Evolutionary conservation across 169 alveolate species (phyloP).

Genomic region (Eimeria praecox): DNA sequence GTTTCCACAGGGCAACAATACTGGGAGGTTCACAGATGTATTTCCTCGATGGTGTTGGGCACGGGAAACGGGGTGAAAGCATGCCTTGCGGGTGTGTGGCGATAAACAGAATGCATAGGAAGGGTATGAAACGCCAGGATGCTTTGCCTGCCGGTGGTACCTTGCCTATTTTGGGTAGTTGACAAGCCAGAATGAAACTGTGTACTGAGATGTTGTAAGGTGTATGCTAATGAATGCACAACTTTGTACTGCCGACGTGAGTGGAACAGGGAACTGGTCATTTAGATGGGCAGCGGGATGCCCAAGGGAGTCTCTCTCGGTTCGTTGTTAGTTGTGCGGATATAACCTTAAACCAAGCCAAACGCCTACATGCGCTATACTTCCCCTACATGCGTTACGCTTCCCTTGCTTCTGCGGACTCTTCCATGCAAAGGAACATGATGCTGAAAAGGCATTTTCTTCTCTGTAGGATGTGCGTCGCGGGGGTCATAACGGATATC

Average conservation of each 20-base stretch:
- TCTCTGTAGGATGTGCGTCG: neutral
- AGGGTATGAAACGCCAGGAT: too few species aligned
- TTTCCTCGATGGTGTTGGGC: neutral
- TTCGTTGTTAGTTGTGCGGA: neutral
- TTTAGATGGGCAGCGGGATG: neutral
- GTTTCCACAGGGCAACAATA: neutral
- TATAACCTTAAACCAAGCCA: neutral
- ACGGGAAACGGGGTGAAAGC: neutral
- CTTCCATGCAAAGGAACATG: neutral
- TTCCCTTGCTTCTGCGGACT: too few species aligned
- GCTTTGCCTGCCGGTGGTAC: neutral
- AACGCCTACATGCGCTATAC: too few species aligned
- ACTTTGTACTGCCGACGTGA: neutral
- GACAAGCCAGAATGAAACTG: neutral
- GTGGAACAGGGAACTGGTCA: neutral
- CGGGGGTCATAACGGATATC: neutral
- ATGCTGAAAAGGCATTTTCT: neutral
- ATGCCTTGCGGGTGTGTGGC: neutral
- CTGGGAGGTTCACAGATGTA: neutral
- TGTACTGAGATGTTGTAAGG: neutral
- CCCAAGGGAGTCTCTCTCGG: neutral
- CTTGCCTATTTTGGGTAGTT: neutral
- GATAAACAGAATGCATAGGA: neutral
- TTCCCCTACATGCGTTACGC: too few species aligned
- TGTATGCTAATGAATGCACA: neutral